Evolutionary conservation across 306 rosid genomes (phyloP), one percentile per base, ranked within the genome.

Genomic region (Sophora flavescens): DNA sequence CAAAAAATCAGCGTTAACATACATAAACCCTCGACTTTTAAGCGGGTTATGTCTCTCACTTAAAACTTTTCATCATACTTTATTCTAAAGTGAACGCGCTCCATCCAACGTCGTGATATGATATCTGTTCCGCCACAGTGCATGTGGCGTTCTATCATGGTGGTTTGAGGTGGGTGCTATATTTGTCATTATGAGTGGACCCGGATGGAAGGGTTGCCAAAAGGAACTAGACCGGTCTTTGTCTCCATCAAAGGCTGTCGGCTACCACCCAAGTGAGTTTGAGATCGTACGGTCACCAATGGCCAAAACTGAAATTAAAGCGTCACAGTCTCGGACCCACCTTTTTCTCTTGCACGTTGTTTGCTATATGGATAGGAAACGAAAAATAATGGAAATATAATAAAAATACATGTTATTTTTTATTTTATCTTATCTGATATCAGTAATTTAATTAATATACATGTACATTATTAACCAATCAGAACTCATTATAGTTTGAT

Each of bases 181-280:
- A 48, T 18, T 22, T 0, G 82, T 76, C 54, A 38, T 84, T 42
- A 13, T 4, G 5, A 1, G 36, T 47, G 56, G 90, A 88, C 15
- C 90, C 87, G 73, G 38, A 4, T 17, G 11, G 14, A 38, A 44
- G 83, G 68, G 63, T 91, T 89, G 93, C 95, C 95, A 91, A 91
- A 91, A 89, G 88, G 89, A 86, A 87, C 93, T 84, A 86, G 93
- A 90, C 97, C 87, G 76, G 97, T 91, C 97, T 50, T 88, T 90
- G 90, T 91, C 93, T 26, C 56, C 41, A 89, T 48, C 88, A 77
- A 81, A 81, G 26, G 57, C 52, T 80, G 85, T 84, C 85, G 83
- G 81, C 47, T 81, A 72, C 82, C 77, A 79, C 61, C 61, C 84
- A 75, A 69, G 67, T 69, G 84, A 45, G 68, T 18, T 8, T 8